Evolutionary conservation across 2,329 filamentous ascomycete genomes (phyloP).

Genomic region (Chalaropsis thielavioides): DNA sequence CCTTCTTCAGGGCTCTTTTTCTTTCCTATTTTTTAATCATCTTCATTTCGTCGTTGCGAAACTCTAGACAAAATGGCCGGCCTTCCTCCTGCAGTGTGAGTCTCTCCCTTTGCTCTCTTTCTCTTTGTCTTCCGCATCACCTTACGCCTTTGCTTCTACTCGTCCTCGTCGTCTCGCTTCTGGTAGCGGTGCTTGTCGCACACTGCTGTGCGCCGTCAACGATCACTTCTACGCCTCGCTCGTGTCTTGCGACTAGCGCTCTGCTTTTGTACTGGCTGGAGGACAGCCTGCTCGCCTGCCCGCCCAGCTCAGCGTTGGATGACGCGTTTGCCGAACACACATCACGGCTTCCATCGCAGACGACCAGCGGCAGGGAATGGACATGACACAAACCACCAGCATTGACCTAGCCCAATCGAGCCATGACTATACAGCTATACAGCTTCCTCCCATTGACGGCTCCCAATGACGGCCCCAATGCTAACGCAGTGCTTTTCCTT

Average conservation of each 20-base stretch:
- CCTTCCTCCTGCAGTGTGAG: constrained; percentile 20
- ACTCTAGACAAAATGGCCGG: constrained; percentile 18
- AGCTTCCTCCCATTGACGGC: background rate
- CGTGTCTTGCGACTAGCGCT: background rate
- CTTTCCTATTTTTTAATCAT: background rate
- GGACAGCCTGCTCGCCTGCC: too few species aligned
- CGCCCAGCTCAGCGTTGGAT: background rate
- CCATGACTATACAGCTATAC: background rate
- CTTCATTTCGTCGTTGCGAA: background rate
- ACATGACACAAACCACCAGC: background rate
- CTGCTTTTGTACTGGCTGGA: background rate
- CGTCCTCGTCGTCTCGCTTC: background rate
- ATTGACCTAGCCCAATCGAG: background rate
- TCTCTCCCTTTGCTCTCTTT: background rate
- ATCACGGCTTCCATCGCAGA: background rate
- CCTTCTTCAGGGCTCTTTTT: background rate
- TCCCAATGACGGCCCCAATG: too few species aligned
- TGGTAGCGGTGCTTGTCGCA: background rate
- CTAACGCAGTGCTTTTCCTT: background rate
- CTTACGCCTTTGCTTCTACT: background rate
- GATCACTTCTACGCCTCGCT: background rate
- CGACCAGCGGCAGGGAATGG: background rate
- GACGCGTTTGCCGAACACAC: background rate
- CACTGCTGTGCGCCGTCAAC: background rate
- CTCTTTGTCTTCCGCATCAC: background rate